These are phyloP conservation scores for Delitschia confertaspora DNA, from an alignment of 495 filamentous ascomycete genomes.

Conservation along the genomic window DNA sequence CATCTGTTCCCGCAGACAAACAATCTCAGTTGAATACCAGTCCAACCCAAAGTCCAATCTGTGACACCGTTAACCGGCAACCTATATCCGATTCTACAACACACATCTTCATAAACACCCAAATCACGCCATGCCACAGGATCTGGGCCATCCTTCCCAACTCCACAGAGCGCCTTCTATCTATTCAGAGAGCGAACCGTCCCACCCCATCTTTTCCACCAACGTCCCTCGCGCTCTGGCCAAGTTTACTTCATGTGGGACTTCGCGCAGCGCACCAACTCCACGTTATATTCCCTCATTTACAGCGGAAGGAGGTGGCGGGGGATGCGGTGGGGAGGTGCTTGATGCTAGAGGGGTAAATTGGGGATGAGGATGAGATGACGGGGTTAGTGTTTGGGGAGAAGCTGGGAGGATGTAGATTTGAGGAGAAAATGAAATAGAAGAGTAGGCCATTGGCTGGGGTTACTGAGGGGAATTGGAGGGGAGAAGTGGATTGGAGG, in stretches of 20 bases:
- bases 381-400: conserved; percentile 8
- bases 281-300: conserved; percentile 9
- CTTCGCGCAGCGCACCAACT: conserved; percentile 10
- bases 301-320: conserved; percentile 4
- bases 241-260: conserved; percentile 13
- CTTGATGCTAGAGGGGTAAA: background rate
- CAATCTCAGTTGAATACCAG: no score
- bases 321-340: conserved; percentile 9
- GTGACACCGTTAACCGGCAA: no score
- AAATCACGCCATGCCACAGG: no score
- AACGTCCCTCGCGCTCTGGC: background rate
- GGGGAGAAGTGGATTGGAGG: no score
- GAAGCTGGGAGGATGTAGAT: conserved; percentile 1
- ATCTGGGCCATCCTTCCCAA: no score
- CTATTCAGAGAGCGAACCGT: conserved; percentile 1
- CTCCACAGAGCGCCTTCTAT: background rate
- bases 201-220: conserved; percentile 11
- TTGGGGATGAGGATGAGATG: background rate
- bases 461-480: conserved; percentile 3
- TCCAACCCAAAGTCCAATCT: no score
- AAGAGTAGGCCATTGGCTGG: conserved; percentile 18
- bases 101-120: no score
- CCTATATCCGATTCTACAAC: no score
- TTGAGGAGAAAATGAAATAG: background rate
- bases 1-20: no score